A percentile compares a stretch with the other conserved stretches of the same genome.
phyloP scores from a whole-genome alignment of 306 rosid species.

The Biancaea sappan region DNA sequence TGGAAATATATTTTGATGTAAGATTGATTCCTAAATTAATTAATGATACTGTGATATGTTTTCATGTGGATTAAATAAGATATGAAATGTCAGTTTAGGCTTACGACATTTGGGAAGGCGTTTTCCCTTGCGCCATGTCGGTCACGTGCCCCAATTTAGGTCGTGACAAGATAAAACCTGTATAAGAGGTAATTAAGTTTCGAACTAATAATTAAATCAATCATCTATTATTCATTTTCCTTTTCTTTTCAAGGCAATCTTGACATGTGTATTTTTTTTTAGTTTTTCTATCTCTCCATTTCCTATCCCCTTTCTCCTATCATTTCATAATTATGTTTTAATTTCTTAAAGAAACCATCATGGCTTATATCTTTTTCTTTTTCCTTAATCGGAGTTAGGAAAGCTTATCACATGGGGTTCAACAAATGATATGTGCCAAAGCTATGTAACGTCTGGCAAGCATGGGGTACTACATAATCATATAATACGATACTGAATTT shows the following conservation, averaged over 20 bases:
- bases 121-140: no score
- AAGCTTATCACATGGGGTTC: conserved; percentile 98
- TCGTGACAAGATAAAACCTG: no score
- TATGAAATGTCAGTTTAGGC: no score
- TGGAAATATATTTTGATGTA: no score
- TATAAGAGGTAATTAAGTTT: neutral
- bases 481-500: neutral
- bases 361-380: neutral
- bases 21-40: no score
- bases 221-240: neutral
- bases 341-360: neutral
- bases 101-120: no score
- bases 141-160: no score
- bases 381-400: conserved; percentile 62
- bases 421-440: conserved; percentile 94
- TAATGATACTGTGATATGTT: no score
- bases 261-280: conserved; percentile 5
- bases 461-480: conserved; percentile 74
- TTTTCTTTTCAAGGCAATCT: neutral
- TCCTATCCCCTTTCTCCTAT: neutral
- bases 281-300: neutral
- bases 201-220: neutral
- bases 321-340: conserved; percentile 1
- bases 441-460: conserved; percentile 93
- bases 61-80: no score